Conservation (phyloP, 768 basidiomycete genomes). For the Lepiota venenata region DNA sequence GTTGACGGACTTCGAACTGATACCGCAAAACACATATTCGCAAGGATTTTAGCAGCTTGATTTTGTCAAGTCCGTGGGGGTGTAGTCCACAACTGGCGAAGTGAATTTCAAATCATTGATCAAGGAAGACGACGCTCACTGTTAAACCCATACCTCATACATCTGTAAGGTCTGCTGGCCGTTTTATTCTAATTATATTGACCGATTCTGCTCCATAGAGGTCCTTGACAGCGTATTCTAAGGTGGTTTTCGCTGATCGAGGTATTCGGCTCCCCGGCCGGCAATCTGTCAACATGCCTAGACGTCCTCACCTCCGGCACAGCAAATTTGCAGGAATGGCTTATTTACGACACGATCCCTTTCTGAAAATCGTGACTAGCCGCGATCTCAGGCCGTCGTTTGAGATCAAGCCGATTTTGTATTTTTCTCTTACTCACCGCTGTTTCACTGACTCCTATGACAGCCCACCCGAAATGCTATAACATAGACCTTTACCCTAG, state of each 20-base stretch:
- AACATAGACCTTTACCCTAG: conserved; percentile 60
- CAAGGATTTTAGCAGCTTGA: conserved; percentile 62
- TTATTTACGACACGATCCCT: conserved; percentile 52
- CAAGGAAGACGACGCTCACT: background rate
- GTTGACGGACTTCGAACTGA: conserved; percentile 77
- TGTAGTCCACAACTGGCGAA: conserved; percentile 75
- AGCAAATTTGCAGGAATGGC: conserved; percentile 38
- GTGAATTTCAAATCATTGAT: conserved; percentile 26
- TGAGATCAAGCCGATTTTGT: conserved; percentile 38
- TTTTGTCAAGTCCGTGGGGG: conserved; percentile 59
- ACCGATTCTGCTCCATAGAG: conserved; percentile 20
- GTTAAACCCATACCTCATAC: conserved; percentile 28
- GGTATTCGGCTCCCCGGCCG: conserved; percentile 51
- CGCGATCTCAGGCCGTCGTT: conserved; percentile 52
- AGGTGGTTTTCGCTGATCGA: conserved; percentile 46
- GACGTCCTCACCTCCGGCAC: conserved; percentile 28
- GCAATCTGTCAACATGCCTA: conserved; percentile 40
- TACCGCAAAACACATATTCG: conserved; percentile 53
- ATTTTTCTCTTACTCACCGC: background rate
- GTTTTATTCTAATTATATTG: background rate
- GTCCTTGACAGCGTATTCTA: conserved; percentile 55
- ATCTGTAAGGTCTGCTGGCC: conserved; percentile 23
- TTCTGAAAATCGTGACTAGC: conserved; percentile 68
- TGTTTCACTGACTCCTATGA: background rate
- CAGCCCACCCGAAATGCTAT: conserved; percentile 50